A percentile compares a stretch with the other conserved stretches of the same genome.
These are phyloP conservation scores for Penicillium expansum DNA, from an alignment of 2,329 filamentous ascomycete species.

Conservation along the genomic window DNA sequence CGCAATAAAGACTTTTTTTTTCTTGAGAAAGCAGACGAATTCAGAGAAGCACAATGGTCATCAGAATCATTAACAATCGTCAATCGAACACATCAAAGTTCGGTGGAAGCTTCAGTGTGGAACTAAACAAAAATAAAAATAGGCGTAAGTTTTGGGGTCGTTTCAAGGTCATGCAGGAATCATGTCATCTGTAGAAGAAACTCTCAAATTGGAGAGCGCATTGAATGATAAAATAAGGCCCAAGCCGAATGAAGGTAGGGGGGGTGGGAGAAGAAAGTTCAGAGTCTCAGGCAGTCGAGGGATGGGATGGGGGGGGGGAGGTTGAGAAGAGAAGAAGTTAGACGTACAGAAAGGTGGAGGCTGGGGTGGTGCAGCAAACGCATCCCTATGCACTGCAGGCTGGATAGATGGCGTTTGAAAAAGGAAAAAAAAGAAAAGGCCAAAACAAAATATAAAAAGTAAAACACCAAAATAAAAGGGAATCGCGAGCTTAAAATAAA, in stretches of 20 bases:
- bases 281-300: constrained; percentile 12
- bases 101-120: not conserved
- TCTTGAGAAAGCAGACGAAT: constrained; percentile 17
- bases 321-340: constrained; percentile 7
- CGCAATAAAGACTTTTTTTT: constrained; percentile 13
- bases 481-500: constrained; percentile 11
- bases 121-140: constrained; percentile 8
- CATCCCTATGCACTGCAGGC: constrained; percentile 23
- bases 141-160: constrained; percentile 4
- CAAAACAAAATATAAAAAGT: not conserved
- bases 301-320: constrained; percentile 2
- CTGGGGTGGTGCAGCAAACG: constrained; percentile 28
- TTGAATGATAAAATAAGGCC: constrained; percentile 16
- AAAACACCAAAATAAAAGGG: constrained; percentile 15
- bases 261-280: constrained; percentile 30
- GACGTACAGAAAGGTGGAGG: constrained; percentile 19
- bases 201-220: constrained; percentile 25
- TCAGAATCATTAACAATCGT: constrained; percentile 38
- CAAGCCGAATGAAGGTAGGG: constrained; percentile 25
- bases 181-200: constrained; percentile 1
- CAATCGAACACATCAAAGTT: constrained; percentile 3
- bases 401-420: constrained; percentile 18
- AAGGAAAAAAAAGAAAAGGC: constrained; percentile 6
- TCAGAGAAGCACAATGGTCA: constrained; percentile 17
- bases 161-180: constrained; percentile 13